These are phyloP conservation scores for Clarireedia paspali DNA, from an alignment of 2,329 filamentous ascomycete genomes.

Conservation along the genomic window DNA sequence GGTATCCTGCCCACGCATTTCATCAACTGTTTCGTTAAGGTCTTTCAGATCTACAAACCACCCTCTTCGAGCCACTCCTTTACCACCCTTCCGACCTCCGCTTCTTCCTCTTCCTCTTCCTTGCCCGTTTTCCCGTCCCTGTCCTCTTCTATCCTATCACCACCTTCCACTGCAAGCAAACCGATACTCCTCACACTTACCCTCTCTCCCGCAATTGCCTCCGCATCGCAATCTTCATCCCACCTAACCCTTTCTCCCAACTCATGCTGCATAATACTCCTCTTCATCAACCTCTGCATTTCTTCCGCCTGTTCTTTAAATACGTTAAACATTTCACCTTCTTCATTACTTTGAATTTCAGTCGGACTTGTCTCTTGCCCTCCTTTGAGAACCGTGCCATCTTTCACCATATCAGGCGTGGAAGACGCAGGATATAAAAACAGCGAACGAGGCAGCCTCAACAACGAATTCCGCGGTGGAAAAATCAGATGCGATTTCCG, in stretches of 20 bases:
- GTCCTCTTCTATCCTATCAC: not conserved
- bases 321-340: not conserved
- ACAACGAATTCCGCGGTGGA: constrained; percentile 16
- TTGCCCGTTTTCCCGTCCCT: too few species aligned
- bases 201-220: constrained; percentile 13
- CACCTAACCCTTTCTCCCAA: not conserved
- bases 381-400: too few species aligned
- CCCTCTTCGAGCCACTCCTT: not conserved
- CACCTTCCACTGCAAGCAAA: not conserved
- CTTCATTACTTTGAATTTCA: not conserved
- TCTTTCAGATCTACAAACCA: not conserved
- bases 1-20: too few species aligned
- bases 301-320: constrained; percentile 18
- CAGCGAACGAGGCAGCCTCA: constrained; percentile 21
- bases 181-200: constrained; percentile 18
- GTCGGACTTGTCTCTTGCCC: not conserved
- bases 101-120: not conserved
- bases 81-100: not conserved
- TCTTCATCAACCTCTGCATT: constrained; percentile 19
- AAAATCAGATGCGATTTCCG: constrained; percentile 21
- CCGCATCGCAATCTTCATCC: constrained; percentile 4
- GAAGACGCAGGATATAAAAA: constrained; percentile 13
- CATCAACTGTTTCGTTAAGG: too few species aligned
- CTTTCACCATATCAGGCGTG: too few species aligned
- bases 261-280: constrained; percentile 23